phyloP scores from a whole-genome alignment of 2,329 filamentous ascomycete species.

The Microthyrium microscopicum region DNA sequence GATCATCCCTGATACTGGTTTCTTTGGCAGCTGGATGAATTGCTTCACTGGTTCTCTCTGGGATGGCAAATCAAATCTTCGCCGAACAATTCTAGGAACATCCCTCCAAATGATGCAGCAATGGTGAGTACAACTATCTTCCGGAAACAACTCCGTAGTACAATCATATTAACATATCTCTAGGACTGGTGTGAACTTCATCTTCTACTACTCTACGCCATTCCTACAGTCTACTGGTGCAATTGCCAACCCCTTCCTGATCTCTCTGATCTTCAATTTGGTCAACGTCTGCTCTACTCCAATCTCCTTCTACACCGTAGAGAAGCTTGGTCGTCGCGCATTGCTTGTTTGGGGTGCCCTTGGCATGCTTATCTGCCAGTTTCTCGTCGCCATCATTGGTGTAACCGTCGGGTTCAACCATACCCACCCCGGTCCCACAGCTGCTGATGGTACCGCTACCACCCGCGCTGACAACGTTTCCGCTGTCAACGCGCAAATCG shows the following conservation, averaged over 20 bases:
- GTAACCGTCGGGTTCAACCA: conserved; percentile 13
- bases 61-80: conserved; percentile 34
- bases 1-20: conserved; percentile 47
- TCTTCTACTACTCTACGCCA: conserved; percentile 50
- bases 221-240: conserved; percentile 69
- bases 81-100: conserved; percentile 30
- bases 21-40: conserved; percentile 51
- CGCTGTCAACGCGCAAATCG: conserved; percentile 50
- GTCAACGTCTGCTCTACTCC: conserved; percentile 80
- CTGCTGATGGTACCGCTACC: conserved; percentile 34
- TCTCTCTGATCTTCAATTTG: conserved; percentile 69
- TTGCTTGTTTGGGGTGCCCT: conserved; percentile 64
- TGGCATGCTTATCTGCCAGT: conserved; percentile 76
- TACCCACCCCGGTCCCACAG: conserved; percentile 21
- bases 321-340: conserved; percentile 62
- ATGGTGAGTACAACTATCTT: conserved; percentile 58
- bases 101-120: conserved; percentile 35
- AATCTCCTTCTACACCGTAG: conserved; percentile 73
- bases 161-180: too few relatives aligned
- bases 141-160: too few relatives aligned
- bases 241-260: conserved; percentile 64
- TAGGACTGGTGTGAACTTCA: too few relatives aligned
- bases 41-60: conserved; percentile 42
- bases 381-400: conserved; percentile 61
- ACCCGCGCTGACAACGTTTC: conserved; percentile 19